phyloP scores from a whole-genome alignment of 192 early-diverging fungal genomes.

The Mortierella antarctica region DNA sequence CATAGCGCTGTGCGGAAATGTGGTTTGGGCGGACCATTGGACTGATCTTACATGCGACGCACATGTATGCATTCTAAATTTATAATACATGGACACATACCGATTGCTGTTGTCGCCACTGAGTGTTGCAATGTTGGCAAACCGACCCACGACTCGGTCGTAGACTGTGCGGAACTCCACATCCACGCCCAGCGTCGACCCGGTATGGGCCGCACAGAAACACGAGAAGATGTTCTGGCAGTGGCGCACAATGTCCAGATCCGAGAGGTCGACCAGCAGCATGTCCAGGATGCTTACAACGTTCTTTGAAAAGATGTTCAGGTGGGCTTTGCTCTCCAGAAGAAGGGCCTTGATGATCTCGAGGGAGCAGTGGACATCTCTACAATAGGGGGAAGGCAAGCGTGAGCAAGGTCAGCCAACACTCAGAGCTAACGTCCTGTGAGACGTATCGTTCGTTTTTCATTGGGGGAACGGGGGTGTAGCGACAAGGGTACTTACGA shows the following conservation, averaged over 20 bases:
- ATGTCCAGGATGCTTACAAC: conserved; percentile 76
- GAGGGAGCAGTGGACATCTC: conserved; percentile 75
- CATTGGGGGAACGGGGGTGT: background rate
- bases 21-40: too few relatives aligned
- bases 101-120: conserved; percentile 36
- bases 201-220: conserved; percentile 80
- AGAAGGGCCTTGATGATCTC: conserved; percentile 82
- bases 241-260: conserved; percentile 43
- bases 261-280: conserved; percentile 39
- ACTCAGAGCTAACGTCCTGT: background rate
- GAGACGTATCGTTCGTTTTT: background rate
- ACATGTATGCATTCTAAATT: background rate
- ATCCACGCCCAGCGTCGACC: conserved; percentile 78
- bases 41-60: too few relatives aligned
- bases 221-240: conserved; percentile 64
- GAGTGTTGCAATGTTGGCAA: conserved; percentile 57
- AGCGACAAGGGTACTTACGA: conserved; percentile 59
- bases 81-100: conserved; percentile 13
- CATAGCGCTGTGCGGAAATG: too few relatives aligned
- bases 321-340: conserved; percentile 73
- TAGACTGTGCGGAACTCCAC: conserved; percentile 65
- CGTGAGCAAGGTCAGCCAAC: conserved; percentile 1
- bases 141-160: conserved; percentile 63
- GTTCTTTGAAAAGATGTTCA: conserved; percentile 86
- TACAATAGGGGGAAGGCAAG: conserved; percentile 5